A percentile compares a stretch with the other conserved stretches of the same genome.
phyloP scores from a whole-genome alignment of 495 filamentous ascomycete genomes.

The Usnea hakonensis region DNA sequence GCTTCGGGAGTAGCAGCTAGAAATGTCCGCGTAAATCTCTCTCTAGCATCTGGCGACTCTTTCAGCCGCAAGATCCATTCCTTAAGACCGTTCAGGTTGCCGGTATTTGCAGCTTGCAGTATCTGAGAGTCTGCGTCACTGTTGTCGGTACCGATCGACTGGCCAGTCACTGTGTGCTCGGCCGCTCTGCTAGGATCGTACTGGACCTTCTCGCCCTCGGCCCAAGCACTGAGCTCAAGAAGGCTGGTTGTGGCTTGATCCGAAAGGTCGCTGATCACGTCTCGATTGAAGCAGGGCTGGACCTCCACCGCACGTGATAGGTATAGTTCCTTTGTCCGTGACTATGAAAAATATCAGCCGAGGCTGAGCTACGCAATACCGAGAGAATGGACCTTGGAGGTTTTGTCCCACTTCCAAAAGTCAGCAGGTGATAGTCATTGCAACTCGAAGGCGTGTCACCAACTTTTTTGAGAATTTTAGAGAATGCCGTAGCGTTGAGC shows the following conservation, averaged over 20 bases:
- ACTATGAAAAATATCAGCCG: conserved; percentile 40
- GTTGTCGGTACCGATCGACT: conserved; percentile 64
- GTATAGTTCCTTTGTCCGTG: conserved; percentile 94
- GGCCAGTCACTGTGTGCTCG: conserved; percentile 56
- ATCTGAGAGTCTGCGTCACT: conserved; percentile 81
- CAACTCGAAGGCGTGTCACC: conserved; percentile 10
- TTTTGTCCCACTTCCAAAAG: conserved; percentile 79
- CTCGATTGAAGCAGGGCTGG: conserved; percentile 93
- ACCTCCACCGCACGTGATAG: conserved; percentile 93
- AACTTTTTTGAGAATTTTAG: conserved; percentile 96
- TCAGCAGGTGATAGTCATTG: conserved; percentile 18
- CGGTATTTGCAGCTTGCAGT: conserved; percentile 74
- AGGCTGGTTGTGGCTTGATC: conserved; percentile 91
- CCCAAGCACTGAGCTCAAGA: conserved; percentile 90
- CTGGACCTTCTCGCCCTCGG: conserved; percentile 83
- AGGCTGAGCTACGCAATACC: conserved; percentile 11
- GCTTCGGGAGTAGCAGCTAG: conserved; percentile 78
- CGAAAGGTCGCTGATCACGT: conserved; percentile 91
- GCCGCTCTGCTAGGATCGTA: conserved; percentile 56
- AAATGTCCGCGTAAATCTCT: conserved; percentile 80
- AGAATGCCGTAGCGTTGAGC: conserved; percentile 93
- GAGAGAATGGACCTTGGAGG: conserved; percentile 63
- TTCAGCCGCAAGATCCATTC: conserved; percentile 56
- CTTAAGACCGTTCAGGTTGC: conserved; percentile 54
- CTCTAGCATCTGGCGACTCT: conserved; percentile 49